A percentile compares a stretch with the other conserved stretches of the same genome.
Evolutionary conservation across 129 eudicot genomes (phyloP).

Genomic region (Ambrosia trifida): DNA sequence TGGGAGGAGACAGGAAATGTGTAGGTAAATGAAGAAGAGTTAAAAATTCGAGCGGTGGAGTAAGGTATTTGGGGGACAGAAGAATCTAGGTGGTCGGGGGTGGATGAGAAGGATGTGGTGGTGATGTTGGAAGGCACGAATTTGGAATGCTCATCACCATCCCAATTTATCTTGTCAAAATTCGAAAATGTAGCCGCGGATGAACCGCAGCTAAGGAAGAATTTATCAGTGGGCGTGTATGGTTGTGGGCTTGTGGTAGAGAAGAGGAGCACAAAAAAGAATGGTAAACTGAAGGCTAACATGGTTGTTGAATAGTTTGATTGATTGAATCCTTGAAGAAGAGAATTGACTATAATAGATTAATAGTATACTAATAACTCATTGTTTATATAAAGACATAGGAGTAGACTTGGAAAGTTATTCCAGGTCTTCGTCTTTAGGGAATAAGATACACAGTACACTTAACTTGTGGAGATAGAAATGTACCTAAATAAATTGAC

Average conservation of each 20-base stretch:
- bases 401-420: too few species aligned
- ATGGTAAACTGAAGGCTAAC: not conserved
- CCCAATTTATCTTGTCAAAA: constrained; percentile 18
- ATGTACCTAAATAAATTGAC: too few species aligned
- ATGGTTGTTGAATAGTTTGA: not conserved
- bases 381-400: too few species aligned
- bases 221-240: not conserved
- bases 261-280: not conserved
- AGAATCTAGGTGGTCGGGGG: not conserved
- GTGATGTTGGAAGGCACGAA: constrained; percentile 14
- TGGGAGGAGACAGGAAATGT: not conserved
- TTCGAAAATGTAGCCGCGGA: not conserved
- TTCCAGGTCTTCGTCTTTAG: too few species aligned
- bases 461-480: too few species aligned
- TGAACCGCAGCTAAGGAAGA: not conserved
- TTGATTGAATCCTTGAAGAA: not conserved
- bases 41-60: not conserved
- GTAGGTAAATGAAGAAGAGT: not conserved
- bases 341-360: too few species aligned
- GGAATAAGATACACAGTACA: too few species aligned
- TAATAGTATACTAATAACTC: too few species aligned
- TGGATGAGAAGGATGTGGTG: constrained; percentile 12
- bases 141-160: constrained; percentile 18
- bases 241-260: not conserved
- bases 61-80: not conserved